A percentile compares a stretch with the other conserved stretches of the same genome.
These are phyloP conservation scores for Boletus insuetus DNA, from an alignment of 768 basidiomycete species.

Conservation along the genomic window DNA sequence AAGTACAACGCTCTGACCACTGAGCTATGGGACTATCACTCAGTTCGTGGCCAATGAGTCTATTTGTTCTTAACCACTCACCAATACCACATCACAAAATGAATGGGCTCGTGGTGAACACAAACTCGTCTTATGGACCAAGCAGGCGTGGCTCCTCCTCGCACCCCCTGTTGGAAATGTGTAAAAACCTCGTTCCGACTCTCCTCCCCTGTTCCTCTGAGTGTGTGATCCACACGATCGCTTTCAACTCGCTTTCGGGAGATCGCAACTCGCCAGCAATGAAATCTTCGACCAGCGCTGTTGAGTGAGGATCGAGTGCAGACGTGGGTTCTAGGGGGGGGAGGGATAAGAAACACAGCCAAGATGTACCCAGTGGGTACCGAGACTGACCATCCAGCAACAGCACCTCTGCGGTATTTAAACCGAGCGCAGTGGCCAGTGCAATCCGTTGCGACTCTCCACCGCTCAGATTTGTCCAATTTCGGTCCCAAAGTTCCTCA, in stretches of 20 bases:
- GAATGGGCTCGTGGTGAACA: not conserved
- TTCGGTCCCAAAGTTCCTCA: conserved; percentile 68
- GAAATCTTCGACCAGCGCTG: conserved; percentile 61
- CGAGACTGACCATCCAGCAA: conserved; percentile 67
- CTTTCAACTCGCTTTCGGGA: conserved; percentile 53
- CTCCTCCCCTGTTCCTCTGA: conserved; percentile 76
- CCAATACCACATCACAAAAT: not conserved
- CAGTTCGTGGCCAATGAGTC: fast-evolving
- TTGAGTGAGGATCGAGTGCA: conserved; percentile 73
- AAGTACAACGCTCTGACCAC: conserved; percentile 64
- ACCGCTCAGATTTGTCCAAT: conserved; percentile 79
- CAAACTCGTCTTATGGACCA: conserved; percentile 22
- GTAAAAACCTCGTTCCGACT: conserved; percentile 68
- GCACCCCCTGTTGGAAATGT: conserved; percentile 43
- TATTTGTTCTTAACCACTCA: not conserved
- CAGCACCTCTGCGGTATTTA: conserved; percentile 74
- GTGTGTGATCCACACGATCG: conserved; percentile 87
- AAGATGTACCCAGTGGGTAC: not conserved
- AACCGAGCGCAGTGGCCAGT: conserved; percentile 68
- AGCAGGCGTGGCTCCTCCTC: conserved; percentile 36
- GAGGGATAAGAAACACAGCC: not conserved
- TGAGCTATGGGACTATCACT: conserved; percentile 52
- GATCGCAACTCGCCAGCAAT: conserved; percentile 52
- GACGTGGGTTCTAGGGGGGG: conserved; percentile 74
- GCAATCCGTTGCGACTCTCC: conserved; percentile 87